Base-by-base conservation (phyloP, 2,329 filamentous ascomycete genomes). In the Fusarium dimerum region DNA sequence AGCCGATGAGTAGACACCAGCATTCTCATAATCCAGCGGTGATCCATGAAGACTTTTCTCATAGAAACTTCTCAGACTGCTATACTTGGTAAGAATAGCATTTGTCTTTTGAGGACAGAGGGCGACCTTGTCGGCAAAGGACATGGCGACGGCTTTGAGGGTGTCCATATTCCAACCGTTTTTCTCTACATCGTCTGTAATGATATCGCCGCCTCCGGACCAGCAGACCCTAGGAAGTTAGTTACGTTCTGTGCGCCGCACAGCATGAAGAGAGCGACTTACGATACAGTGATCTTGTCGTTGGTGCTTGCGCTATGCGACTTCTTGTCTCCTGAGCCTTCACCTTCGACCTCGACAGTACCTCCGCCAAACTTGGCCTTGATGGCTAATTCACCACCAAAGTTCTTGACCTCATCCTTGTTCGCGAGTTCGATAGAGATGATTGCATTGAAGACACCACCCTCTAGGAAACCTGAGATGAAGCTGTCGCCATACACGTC, bases 401-500 rank as follows among this genome's bases (percentile, higher is more conserved):
- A 26, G 20, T 26, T 42, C 13, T 46, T 39, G 39, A 20, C 48
- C 2, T 29, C 40, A 5, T 48, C 45, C 3, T 48, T 43, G 9
- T 45, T 34, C 26, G 47, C 44, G 5, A 40, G 40, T 5, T 46
- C 20, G 10, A 43, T 48, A 16, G 34, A 36, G 16, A 38, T 26
- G 36, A 56, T 43, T 2, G 40, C 20, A 13, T 50, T 50, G 15
- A 56, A 54, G n/a, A 54, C 48, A 6, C 51, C 50, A 1, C 56
- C 58, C 32, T 54, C 48, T 5, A 56, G 34, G 39, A 56, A 56
- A 2, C 54, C 54, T 13, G 58, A 60, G 40, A 63, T 61, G 45
- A 55, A 63, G 52, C 50, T 51, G 15, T 53, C 48, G 2, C 57
- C 60, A 18, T 60, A 62, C 16, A 53, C 36, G 11, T 62, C 56